phyloP scores from a whole-genome alignment of 768 basidiomycete genomes.

The Rossbeevera mucosa region DNA sequence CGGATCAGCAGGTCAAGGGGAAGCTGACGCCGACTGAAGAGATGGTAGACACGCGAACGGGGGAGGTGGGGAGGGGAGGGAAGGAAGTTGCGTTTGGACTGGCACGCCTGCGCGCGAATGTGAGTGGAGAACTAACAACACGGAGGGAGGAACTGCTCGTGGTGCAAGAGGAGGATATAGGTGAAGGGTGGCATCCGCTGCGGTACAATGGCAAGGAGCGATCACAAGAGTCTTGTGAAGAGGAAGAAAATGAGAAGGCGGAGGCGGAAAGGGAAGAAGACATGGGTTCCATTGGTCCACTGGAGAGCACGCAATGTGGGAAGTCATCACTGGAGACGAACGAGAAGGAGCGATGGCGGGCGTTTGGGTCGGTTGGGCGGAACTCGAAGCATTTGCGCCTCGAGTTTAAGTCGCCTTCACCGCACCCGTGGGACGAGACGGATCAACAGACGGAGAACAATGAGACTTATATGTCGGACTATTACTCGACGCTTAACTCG shows the following conservation, averaged over 20 bases:
- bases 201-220: constrained; percentile 11
- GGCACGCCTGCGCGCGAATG: constrained; percentile 25
- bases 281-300: constrained; percentile 5
- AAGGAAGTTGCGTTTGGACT: constrained; percentile 14
- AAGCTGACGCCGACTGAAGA: not conserved
- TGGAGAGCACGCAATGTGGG: constrained; percentile 10
- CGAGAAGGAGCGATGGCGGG: constrained; percentile 28
- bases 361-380: constrained; percentile 20
- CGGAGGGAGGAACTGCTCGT: constrained; percentile 21
- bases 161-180: constrained; percentile 22
- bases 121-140: not conserved
- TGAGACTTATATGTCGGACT: constrained; percentile 24
- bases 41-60: not conserved
- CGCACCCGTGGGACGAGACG: constrained; percentile 64
- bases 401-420: constrained; percentile 48
- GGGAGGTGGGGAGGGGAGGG: not conserved
- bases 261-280: constrained; percentile 11
- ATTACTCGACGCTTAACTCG: constrained; percentile 41
- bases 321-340: constrained; percentile 12
- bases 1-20: not conserved
- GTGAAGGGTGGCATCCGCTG: constrained; percentile 27
- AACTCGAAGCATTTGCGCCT: constrained; percentile 44
- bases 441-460: constrained; percentile 45
- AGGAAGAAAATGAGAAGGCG: constrained; percentile 2
- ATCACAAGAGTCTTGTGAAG: too few relatives aligned